Percentiles rank a stretch among this genome's conserved stretches.
phyloP scores from a whole-genome alignment of 106 monocot genomes.

The Dendrobium nobile region DNA sequence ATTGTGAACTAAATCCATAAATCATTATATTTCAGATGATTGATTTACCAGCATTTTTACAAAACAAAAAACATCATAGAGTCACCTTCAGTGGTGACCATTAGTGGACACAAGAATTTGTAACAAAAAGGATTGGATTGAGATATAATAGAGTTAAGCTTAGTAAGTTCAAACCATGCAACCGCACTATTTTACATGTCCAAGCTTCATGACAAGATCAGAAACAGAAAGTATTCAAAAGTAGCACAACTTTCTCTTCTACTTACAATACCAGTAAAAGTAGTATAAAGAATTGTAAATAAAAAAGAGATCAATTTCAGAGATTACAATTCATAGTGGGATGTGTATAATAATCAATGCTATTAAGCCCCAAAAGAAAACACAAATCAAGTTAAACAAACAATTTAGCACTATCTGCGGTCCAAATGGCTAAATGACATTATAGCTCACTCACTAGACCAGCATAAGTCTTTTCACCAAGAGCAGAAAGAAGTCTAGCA shows the following conservation, averaged over 20 bases:
- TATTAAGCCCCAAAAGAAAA: neutral
- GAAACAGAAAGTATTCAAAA: neutral
- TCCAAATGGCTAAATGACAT: neutral
- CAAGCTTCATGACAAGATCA: neutral
- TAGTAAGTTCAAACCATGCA: neutral
- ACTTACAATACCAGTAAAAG: neutral
- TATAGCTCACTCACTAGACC: slow-evolving; percentile 32
- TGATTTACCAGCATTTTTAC: neutral
- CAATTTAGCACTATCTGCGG: neutral
- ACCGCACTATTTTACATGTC: neutral
- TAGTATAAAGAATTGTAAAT: neutral
- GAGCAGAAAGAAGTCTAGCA: slow-evolving; percentile 50
- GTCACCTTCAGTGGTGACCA: neutral
- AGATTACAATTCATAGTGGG: no score
- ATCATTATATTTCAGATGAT: neutral
- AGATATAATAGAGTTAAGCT: no score
- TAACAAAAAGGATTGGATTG: no score
- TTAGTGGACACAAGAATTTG: no score
- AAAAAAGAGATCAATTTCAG: neutral
- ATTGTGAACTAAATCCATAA: neutral
- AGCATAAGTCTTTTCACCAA: slow-evolving; percentile 52
- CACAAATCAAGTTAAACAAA: neutral
- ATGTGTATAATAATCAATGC: no score
- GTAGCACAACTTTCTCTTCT: neutral
- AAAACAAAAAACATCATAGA: neutral